Evolutionary conservation across 345 rosid species (phyloP).

Genomic region (Abelmoschus esculentus): DNA sequence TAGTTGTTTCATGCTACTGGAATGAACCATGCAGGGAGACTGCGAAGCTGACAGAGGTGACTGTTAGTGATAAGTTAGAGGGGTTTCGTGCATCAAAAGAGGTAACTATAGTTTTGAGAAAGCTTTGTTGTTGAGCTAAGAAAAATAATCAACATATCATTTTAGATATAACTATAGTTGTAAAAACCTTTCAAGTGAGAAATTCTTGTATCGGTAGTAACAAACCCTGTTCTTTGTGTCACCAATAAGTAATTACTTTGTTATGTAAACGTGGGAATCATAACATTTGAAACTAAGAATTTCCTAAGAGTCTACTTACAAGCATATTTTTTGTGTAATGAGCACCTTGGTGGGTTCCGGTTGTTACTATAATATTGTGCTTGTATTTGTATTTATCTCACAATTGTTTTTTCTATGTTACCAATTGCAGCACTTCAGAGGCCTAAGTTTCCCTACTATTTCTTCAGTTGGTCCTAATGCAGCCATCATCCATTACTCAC

Average conservation of each 20-base stretch:
- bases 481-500: conserved; percentile 83
- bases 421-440: conserved; percentile 76
- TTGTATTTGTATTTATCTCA: not conserved
- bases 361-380: not conserved
- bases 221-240: not conserved
- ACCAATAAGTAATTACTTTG: not conserved
- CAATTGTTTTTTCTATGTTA: not conserved
- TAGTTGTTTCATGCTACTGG: not conserved
- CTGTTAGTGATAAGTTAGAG: conserved; percentile 76
- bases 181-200: not conserved
- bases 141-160: not conserved
- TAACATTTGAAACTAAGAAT: not conserved
- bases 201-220: not conserved
- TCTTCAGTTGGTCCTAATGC: conserved; percentile 96
- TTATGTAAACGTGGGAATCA: not conserved
- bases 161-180: not conserved
- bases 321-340: not conserved
- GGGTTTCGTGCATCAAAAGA: conserved; percentile 81
- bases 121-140: not conserved
- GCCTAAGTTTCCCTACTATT: conserved; percentile 93
- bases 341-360: no score
- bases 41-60: conserved; percentile 59
- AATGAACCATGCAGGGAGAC: conserved; percentile 41
- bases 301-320: not conserved
- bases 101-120: conserved; percentile 27